phyloP scores from a whole-genome alignment of 257 asterid genomes.

The Phtheirospermum japonicum region DNA sequence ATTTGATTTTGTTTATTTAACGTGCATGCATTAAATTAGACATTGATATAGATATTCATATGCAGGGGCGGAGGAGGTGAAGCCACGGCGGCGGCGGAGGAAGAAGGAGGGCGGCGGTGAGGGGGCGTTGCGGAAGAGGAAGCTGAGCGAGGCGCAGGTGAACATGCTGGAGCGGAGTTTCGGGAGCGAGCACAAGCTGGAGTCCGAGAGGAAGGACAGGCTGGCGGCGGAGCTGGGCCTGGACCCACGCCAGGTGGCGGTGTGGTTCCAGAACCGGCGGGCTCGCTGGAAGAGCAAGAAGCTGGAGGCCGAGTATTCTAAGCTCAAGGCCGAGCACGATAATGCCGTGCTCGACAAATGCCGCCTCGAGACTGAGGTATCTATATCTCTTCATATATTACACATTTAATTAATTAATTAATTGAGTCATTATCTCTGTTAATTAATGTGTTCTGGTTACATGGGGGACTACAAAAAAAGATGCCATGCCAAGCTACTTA shows the following conservation, averaged over 20 bases:
- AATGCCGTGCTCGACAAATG: slow-evolving; percentile 48
- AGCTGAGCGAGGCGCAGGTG: slow-evolving; percentile 65
- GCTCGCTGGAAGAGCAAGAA: slow-evolving; percentile 79
- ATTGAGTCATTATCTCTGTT: too few relatives aligned
- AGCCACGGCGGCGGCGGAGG: slow-evolving; percentile 31
- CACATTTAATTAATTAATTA: not conserved
- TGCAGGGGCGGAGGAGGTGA: not conserved
- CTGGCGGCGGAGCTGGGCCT: slow-evolving; percentile 71
- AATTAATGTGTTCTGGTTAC: too few relatives aligned
- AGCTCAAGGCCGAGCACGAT: slow-evolving; percentile 50
- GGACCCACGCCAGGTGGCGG: slow-evolving; percentile 82
- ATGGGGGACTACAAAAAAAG: too few relatives aligned
- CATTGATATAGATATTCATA: not conserved
- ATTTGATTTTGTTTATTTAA: too few relatives aligned
- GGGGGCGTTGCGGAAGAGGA: slow-evolving; percentile 56
- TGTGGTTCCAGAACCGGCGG: slow-evolving; percentile 79
- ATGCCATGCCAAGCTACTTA: too few relatives aligned
- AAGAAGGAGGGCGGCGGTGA: slow-evolving; percentile 27
- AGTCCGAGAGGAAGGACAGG: slow-evolving; percentile 71
- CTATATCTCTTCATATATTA: not conserved
- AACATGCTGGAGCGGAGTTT: slow-evolving; percentile 50
- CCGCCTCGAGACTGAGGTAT: slow-evolving; percentile 66
- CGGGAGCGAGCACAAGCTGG: slow-evolving; percentile 61
- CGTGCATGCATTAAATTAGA: not conserved
- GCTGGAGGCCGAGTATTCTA: slow-evolving; percentile 66